A percentile compares a stretch with the other conserved stretches of the same genome.
phyloP scores from a whole-genome alignment of 192 early-diverging fungal species.

The Coemansia sp. region DNA sequence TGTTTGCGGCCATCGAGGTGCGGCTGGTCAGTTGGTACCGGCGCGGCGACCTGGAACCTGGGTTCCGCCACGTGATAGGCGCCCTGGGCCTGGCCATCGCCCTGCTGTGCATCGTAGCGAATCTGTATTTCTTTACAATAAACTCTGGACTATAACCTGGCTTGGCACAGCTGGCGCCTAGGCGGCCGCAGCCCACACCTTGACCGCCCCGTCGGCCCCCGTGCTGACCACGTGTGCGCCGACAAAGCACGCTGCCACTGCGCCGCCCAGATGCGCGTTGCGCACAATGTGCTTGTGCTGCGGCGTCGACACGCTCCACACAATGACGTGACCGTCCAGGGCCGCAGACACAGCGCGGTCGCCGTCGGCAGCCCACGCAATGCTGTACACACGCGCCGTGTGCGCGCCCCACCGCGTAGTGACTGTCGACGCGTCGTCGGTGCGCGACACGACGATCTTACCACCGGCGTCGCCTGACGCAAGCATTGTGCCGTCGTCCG shows the following conservation, averaged over 20 bases:
- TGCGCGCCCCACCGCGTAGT: slow-evolving; percentile 88
- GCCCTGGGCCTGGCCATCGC: slow-evolving; percentile 30
- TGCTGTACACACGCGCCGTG: slow-evolving; percentile 74
- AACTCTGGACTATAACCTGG: slow-evolving; percentile 2
- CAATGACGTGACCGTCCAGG: slow-evolving; percentile 87
- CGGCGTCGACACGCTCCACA: slow-evolving; percentile 84
- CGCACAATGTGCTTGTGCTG: slow-evolving; percentile 73
- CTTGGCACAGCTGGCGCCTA: too few relatives aligned
- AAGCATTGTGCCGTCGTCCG: slow-evolving; percentile 69
- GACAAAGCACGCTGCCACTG: slow-evolving; percentile 71
- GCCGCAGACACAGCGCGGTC: slow-evolving; percentile 73
- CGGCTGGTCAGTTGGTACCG: slow-evolving; percentile 58
- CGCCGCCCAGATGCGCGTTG: slow-evolving; percentile 80
- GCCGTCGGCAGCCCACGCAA: slow-evolving; percentile 80
- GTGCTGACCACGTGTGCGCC: slow-evolving; percentile 67
- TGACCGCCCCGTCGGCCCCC: slow-evolving; percentile 82
- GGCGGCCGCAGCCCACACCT: slow-evolving; percentile 57
- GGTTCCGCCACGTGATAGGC: slow-evolving; percentile 47
- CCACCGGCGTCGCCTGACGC: slow-evolving; percentile 81
- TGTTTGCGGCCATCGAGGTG: slow-evolving; percentile 43
- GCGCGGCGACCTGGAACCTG: slow-evolving; percentile 57
- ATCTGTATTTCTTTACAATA: slow-evolving; percentile 52
- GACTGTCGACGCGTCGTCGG: slow-evolving; percentile 52
- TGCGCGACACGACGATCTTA: slow-evolving; percentile 74
- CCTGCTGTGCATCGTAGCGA: slow-evolving; percentile 45